Percentiles rank a stretch among this genome's conserved stretches.
phyloP scores from a whole-genome alignment of 2,329 filamentous ascomycete genomes.

The Botrytis porri region DNA sequence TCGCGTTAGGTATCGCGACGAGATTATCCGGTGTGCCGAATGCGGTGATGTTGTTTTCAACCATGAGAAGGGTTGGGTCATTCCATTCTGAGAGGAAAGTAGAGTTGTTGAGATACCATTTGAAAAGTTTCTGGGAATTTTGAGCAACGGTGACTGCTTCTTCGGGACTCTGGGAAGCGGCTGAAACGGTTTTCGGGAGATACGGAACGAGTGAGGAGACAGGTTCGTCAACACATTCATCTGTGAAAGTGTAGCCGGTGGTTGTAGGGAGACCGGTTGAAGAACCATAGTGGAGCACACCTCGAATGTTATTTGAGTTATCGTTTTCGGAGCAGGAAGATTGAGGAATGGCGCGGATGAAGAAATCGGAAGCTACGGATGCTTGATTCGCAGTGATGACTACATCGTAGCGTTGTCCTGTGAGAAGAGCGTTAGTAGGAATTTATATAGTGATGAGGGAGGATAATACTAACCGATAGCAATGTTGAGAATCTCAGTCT shows the following conservation, averaged over 20 bases:
- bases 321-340: slow-evolving; percentile 56
- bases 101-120: slow-evolving; percentile 48
- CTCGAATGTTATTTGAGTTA: slow-evolving; percentile 48
- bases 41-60: slow-evolving; percentile 32
- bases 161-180: slow-evolving; percentile 6
- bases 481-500: slow-evolving; percentile 50
- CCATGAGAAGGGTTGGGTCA: slow-evolving; percentile 45
- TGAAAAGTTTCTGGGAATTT: slow-evolving; percentile 40
- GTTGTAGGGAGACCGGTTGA: slow-evolving; percentile 36
- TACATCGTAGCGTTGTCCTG: slow-evolving; percentile 43
- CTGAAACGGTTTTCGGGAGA: slow-evolving; percentile 24
- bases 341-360: slow-evolving; percentile 55
- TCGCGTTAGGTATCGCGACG: slow-evolving; percentile 31
- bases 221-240: slow-evolving; percentile 36
- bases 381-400: slow-evolving; percentile 48
- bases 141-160: slow-evolving; percentile 30
- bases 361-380: slow-evolving; percentile 46
- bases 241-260: slow-evolving; percentile 29
- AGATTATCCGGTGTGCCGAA: slow-evolving; percentile 30
- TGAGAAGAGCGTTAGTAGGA: not conserved
- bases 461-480: slow-evolving; percentile 44
- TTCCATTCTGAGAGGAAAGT: slow-evolving; percentile 48
- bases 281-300: slow-evolving; percentile 49
- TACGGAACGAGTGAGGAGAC: slow-evolving; percentile 34
- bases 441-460: not conserved